Evolutionary conservation across 306 rosid genomes (phyloP).

Genomic region (Citrullus colocynthis): DNA sequence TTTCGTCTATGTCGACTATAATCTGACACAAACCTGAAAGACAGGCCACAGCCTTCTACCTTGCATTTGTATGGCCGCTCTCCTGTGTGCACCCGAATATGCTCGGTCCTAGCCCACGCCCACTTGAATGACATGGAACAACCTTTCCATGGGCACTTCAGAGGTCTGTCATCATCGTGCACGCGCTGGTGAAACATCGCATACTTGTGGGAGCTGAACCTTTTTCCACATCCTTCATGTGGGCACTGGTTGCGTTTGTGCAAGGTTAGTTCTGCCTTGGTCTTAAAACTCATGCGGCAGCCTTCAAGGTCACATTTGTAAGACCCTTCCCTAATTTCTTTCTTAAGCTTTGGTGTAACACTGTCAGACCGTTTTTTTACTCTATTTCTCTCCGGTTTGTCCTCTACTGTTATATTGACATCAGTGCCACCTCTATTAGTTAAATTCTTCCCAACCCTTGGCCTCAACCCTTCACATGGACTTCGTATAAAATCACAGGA

Average conservation of each 20-base stretch:
- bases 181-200: slow-evolving; percentile 78
- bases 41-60: slow-evolving; percentile 78
- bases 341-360: slow-evolving; percentile 27
- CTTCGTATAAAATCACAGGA: slow-evolving; percentile 47
- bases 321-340: slow-evolving; percentile 24
- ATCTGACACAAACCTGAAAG: slow-evolving; percentile 89
- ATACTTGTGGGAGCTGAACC: slow-evolving; percentile 86
- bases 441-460: slow-evolving; percentile 45
- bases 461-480: slow-evolving; percentile 91
- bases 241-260: slow-evolving; percentile 86
- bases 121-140: slow-evolving; percentile 96
- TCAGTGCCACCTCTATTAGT: slow-evolving; percentile 15
- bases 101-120: slow-evolving; percentile 99
- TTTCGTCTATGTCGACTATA: slow-evolving; percentile 89
- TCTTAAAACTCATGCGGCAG: slow-evolving; percentile 67
- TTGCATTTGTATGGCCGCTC: slow-evolving; percentile 88
- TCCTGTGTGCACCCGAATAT: slow-evolving; percentile 88
- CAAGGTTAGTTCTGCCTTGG: slow-evolving; percentile 49
- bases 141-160: slow-evolving; percentile 97
- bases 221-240: slow-evolving; percentile 83
- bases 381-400: slow-evolving; percentile 35
- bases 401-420: slow-evolving; percentile 14
- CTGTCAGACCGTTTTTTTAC: slow-evolving; percentile 25
- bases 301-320: slow-evolving; percentile 71
- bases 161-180: slow-evolving; percentile 82